Evolutionary conservation across 2,329 filamentous ascomycete genomes (phyloP).

Genomic region (Trichoderma hamatum): DNA sequence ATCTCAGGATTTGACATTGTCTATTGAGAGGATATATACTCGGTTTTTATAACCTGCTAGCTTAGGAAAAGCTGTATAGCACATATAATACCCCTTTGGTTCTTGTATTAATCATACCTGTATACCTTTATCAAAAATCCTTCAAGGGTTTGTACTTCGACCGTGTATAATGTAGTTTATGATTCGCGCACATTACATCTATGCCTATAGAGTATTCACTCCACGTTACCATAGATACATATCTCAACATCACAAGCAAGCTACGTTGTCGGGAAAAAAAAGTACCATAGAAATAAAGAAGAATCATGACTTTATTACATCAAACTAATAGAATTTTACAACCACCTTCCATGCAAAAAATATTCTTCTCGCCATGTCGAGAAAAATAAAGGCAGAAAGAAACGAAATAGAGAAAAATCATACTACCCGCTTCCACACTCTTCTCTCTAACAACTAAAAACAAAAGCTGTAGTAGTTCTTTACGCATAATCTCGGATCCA

Average conservation of each 20-base stretch:
- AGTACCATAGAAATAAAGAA: background rate
- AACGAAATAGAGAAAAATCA: too few relatives aligned
- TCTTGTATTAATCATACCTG: background rate
- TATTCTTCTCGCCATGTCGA: background rate
- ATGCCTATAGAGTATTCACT: background rate
- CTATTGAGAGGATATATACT: slow-evolving; percentile 3
- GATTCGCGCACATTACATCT: background rate
- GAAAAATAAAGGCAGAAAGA: background rate
- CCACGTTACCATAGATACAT: too few relatives aligned
- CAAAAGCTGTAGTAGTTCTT: slow-evolving; percentile 18
- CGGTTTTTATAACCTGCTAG: background rate
- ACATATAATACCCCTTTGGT: slow-evolving; percentile 15
- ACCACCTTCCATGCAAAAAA: slow-evolving; percentile 1
- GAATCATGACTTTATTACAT: slow-evolving; percentile 21
- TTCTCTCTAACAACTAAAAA: slow-evolving; percentile 12
- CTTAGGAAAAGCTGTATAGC: background rate
- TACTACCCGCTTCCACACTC: background rate
- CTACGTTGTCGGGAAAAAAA: background rate
- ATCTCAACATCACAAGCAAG: background rate
- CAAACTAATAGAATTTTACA: slow-evolving; percentile 7
- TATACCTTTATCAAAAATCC: background rate
- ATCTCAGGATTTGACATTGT: background rate
- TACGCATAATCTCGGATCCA: background rate
- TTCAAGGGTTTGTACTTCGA: background rate
- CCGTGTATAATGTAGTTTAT: background rate